Conservation (phyloP, 2,329 filamentous ascomycete species). For the Xylariaceae sp. region DNA sequence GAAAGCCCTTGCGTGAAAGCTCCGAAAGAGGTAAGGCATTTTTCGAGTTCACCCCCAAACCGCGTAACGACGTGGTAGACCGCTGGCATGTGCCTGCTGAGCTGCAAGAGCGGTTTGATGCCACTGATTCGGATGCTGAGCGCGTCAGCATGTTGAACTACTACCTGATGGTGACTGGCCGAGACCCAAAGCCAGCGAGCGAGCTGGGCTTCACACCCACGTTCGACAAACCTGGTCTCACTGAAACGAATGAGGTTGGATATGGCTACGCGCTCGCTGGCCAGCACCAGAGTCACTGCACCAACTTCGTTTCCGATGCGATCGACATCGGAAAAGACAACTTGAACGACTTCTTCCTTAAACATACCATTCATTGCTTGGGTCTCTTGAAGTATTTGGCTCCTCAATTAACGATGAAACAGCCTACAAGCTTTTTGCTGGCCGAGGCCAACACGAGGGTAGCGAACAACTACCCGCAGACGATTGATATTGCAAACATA, state of each 20-base stretch:
- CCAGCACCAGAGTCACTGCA: background rate
- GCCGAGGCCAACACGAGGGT: no score
- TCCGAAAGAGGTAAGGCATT: constrained; percentile 1
- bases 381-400: background rate
- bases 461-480: no score
- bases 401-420: no score
- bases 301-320: background rate
- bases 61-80: background rate
- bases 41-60: constrained; percentile 1
- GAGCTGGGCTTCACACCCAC: background rate
- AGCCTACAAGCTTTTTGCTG: no score
- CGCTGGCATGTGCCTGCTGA: background rate
- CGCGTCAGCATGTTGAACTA: no score
- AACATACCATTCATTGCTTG: background rate
- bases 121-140: no score
- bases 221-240: background rate
- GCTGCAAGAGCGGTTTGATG: no score
- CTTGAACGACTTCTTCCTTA: background rate
- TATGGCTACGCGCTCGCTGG: constrained; percentile 1
- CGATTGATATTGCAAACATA: no score
- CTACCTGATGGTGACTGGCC: background rate
- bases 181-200: background rate
- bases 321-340: background rate
- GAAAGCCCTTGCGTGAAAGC: background rate
- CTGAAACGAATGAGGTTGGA: background rate